Percentiles rank a stretch among this genome's conserved stretches.
These are phyloP conservation scores for Amauroascus niger DNA, from an alignment of 2,329 filamentous ascomycete genomes.

Conservation along the genomic window DNA sequence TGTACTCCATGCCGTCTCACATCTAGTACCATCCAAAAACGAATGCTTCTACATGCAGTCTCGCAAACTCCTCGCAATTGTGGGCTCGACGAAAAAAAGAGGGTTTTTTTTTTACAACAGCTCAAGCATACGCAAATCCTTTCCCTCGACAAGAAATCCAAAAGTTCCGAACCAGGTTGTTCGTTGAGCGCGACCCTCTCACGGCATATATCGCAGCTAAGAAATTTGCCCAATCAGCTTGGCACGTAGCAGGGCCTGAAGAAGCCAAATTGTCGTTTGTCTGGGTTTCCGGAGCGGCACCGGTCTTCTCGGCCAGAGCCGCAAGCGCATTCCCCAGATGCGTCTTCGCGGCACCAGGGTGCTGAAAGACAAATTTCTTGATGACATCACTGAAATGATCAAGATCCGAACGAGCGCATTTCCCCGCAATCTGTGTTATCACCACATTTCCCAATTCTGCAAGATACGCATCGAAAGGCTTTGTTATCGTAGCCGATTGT, in stretches of 20 bases:
- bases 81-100: background rate
- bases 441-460: slow-evolving; percentile 33
- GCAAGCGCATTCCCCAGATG: slow-evolving; percentile 31
- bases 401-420: slow-evolving; percentile 39
- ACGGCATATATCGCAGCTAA: slow-evolving; percentile 32
- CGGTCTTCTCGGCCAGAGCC: background rate
- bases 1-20: background rate
- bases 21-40: background rate
- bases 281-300: slow-evolving; percentile 10
- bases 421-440: slow-evolving; percentile 34
- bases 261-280: background rate
- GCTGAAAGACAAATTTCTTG: slow-evolving; percentile 34
- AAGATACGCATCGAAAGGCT: slow-evolving; percentile 28
- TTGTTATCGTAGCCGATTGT: slow-evolving; percentile 13
- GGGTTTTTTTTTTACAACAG: slow-evolving; percentile 12
- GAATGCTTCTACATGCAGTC: background rate
- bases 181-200: slow-evolving; percentile 32
- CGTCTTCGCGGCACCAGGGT: slow-evolving; percentile 32
- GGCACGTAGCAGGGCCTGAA: slow-evolving; percentile 20
- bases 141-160: slow-evolving; percentile 39
- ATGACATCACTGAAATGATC: slow-evolving; percentile 35
- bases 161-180: slow-evolving; percentile 33
- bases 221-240: slow-evolving; percentile 35
- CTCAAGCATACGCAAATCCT: slow-evolving; percentile 33
- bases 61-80: no score